Conservation (phyloP, 495 filamentous ascomycete genomes). For the Rostrohypoxylon terebratum region DNA sequence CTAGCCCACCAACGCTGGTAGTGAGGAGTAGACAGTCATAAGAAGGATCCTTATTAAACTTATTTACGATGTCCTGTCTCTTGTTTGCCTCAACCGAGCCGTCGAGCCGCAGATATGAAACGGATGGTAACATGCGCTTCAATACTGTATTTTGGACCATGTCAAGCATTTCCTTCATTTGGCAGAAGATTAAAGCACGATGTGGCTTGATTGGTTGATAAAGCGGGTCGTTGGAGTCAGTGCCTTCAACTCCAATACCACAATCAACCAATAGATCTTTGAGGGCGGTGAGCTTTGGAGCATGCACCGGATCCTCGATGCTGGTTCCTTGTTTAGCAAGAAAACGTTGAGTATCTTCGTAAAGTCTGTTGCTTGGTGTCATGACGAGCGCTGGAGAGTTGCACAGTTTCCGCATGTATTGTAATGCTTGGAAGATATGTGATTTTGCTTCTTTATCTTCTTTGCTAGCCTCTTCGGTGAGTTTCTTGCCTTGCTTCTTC, state of each 20-base stretch:
- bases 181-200: constrained; percentile 95
- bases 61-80: constrained; percentile 96
- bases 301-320: constrained; percentile 86
- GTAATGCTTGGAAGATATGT: constrained; percentile 98
- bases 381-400: constrained; percentile 96
- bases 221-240: constrained; percentile 70
- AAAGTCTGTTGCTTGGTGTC: constrained; percentile 92
- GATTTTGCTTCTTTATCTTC: constrained; percentile 92
- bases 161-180: constrained; percentile 99
- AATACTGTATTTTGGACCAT: constrained; percentile 95
- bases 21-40: constrained; percentile 94
- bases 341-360: constrained; percentile 81
- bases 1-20: constrained; percentile 92
- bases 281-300: constrained; percentile 90
- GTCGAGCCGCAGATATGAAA: constrained; percentile 90
- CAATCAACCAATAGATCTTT: constrained; percentile 93
- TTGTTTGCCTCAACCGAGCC: constrained; percentile 89
- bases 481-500: constrained; percentile 87
- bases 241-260: constrained; percentile 84
- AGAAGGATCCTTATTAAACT: constrained; percentile 96
- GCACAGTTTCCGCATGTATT: constrained; percentile 99
- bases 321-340: constrained; percentile 77
- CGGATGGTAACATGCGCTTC: constrained; percentile 83
- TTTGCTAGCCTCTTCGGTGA: constrained; percentile 79
- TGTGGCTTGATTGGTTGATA: constrained; percentile 89